These are phyloP conservation scores for Vigna hirtella DNA, from an alignment of 306 rosid genomes.

Conservation along the genomic window DNA sequence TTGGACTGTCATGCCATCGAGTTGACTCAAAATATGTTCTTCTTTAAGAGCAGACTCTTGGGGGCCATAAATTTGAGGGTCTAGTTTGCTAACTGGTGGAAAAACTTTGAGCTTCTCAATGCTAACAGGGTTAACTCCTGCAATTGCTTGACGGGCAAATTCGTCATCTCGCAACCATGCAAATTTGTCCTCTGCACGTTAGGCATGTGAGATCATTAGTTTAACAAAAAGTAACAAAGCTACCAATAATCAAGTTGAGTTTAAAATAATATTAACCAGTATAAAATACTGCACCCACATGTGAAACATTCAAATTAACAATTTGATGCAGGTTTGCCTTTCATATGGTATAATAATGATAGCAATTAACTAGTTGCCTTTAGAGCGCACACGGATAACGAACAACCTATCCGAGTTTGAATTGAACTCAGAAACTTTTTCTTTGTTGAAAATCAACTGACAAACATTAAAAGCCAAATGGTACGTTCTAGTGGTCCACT, in stretches of 20 bases:
- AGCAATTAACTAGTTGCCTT: neutral
- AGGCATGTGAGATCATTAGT: constrained; percentile 15
- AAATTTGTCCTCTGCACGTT: constrained; percentile 82
- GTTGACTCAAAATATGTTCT: constrained; percentile 77
- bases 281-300: constrained; percentile 33
- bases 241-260: neutral
- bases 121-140: constrained; percentile 86
- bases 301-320: constrained; percentile 42
- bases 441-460: neutral
- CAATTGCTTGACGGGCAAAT: constrained; percentile 90
- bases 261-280: neutral
- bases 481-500: constrained; percentile 28
- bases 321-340: neutral
- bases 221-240: neutral
- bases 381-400: neutral
- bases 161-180: constrained; percentile 96
- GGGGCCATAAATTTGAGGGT: constrained; percentile 75
- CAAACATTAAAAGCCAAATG: constrained; percentile 36
- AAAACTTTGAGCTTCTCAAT: constrained; percentile 79
- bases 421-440: neutral
- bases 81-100: constrained; percentile 91
- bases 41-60: constrained; percentile 82
- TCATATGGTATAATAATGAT: too few relatives aligned
- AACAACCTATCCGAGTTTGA: constrained; percentile 22
- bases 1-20: constrained; percentile 89